A percentile compares a stretch with the other conserved stretches of the same genome.
Conservation (phyloP, 305 asterid species). For the Solanum hybrid region DNA sequence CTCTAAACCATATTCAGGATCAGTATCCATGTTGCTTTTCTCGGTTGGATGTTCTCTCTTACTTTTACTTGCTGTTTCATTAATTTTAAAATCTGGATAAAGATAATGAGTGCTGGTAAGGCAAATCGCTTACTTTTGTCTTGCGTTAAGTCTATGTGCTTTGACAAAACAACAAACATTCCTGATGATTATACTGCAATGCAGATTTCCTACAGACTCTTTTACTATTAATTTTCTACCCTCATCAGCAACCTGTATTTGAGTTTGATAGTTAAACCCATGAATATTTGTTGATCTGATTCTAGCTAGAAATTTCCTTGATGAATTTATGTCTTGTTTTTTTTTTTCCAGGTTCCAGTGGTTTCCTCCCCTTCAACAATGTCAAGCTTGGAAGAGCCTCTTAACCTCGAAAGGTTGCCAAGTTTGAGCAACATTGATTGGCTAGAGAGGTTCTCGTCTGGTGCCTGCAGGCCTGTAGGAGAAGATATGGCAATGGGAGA, state of each 20-base stretch:
- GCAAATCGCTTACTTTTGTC: not conserved
- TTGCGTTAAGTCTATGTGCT: not conserved
- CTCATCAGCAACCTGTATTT: constrained; percentile 1
- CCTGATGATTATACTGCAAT: not conserved
- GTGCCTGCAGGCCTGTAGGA: constrained; percentile 65
- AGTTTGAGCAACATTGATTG: constrained; percentile 68
- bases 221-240: not conserved
- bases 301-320: constrained; percentile 3
- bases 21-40: not conserved
- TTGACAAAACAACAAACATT: not conserved
- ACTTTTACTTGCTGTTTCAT: not conserved
- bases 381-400: constrained; percentile 98
- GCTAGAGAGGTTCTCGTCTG: constrained; percentile 50
- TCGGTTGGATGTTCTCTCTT: not conserved
- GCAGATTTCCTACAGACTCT: not conserved
- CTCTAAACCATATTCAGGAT: not conserved
- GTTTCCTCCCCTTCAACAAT: constrained; percentile 28
- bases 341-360: constrained; percentile 19
- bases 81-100: not conserved
- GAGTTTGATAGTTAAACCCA: constrained; percentile 2
- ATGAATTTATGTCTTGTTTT: not conserved
- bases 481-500: constrained; percentile 71
- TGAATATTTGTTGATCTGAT: constrained; percentile 11
- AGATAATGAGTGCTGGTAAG: not conserved
- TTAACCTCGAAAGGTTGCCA: constrained; percentile 81